Base-by-base conservation (phyloP, 345 rosid species). In the Syzygium grande region DNA sequence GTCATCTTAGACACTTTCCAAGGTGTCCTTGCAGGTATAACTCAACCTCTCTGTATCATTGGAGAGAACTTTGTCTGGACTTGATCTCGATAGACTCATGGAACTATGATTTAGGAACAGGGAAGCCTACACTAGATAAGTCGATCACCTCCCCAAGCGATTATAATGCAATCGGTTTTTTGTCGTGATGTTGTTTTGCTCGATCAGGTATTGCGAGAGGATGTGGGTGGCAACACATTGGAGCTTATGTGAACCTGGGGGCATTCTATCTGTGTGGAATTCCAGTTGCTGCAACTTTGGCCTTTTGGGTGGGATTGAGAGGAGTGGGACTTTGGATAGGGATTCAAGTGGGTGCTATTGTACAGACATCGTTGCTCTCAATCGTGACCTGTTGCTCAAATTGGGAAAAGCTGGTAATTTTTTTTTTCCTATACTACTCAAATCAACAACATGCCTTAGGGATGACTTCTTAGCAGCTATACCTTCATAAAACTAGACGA, bases 221-320 rank as follows among this genome's bases (percentile, higher is more conserved):
- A 79, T 93, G 95, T 30, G 98, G 98, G 58, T 96, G 99, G 99
- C 98, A 97, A 90, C 91, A 95, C 58, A 90, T 94, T 49, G 98
- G 98, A 84, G 98, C 98, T 38, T 93, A 90, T 89, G 91, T 97
- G 13, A 97, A 96, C 90, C 94, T 96, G 17, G 97, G 90, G 53
- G 94, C 99, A n/a, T 91, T 89, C 84, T 97, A 97, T 89, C 86
- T 94, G 11, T 93, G 93, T 85, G 98, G 99, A 51, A 89, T 95
- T 87, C 99, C 98, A 5, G 84, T 91, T 11, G 96, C 97, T 52
- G 93, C 90, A 21, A 23, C 86, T 14, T 88, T 96, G 89, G 99
- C 95, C 68, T 95, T 95, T 90, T 90, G 93, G 95, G 10, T 90
- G 29, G 55, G 94, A 77, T n/a, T 94, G 16, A 91, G 90, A 88